Conservation (phyloP, 2,329 filamentous ascomycete genomes). For the Septoria petroselini region DNA sequence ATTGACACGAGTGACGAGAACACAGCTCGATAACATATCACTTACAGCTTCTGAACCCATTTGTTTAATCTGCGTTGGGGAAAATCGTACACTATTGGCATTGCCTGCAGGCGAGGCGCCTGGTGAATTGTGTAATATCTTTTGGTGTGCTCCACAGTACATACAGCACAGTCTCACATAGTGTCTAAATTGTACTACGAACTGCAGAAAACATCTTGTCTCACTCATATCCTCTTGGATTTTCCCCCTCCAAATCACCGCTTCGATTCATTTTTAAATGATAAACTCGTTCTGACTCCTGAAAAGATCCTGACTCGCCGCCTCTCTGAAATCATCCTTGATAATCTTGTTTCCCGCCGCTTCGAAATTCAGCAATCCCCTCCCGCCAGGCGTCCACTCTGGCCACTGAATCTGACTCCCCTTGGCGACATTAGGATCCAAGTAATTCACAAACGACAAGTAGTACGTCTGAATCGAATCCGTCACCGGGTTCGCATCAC, state of each 20-base stretch:
- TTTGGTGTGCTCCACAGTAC: background rate
- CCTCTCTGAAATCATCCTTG: conserved; percentile 50
- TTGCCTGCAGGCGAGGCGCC: conserved; percentile 15
- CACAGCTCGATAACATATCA: background rate
- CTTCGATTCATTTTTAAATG: background rate
- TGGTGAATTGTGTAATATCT: conserved; percentile 2
- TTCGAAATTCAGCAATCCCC: conserved; percentile 52
- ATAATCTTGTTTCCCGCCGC: conserved; percentile 40
- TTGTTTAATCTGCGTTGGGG: conserved; percentile 3
- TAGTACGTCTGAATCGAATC: conserved; percentile 65
- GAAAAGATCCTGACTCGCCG: conserved; percentile 45
- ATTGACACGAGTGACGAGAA: background rate
- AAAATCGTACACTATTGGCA: background rate
- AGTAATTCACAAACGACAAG: conserved; percentile 65
- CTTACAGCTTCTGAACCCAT: conserved; percentile 1
- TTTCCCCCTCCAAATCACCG: no score
- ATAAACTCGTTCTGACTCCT: conserved; percentile 26
- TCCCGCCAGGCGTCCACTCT: conserved; percentile 49
- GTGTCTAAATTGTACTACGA: conserved; percentile 1
- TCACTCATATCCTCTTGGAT: no score
- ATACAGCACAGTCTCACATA: background rate
- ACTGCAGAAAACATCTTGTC: background rate
- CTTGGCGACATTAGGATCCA: conserved; percentile 61
- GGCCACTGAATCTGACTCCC: conserved; percentile 50
- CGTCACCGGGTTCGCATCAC: conserved; percentile 1